These are phyloP conservation scores for Thelephora ganbajun DNA, from an alignment of 768 basidiomycete species.

Conservation along the genomic window DNA sequence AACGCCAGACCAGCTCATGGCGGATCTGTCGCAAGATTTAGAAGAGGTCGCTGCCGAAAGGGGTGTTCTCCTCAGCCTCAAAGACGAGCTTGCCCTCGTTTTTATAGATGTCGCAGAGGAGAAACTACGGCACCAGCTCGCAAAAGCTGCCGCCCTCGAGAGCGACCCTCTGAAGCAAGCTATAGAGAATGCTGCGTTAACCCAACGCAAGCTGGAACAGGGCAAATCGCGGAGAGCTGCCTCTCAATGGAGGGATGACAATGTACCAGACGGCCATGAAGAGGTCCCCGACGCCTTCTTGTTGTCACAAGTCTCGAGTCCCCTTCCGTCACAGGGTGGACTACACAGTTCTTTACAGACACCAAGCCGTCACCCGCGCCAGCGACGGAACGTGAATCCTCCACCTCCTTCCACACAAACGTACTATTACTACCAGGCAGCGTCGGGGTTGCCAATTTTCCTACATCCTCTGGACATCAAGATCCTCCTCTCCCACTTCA, in stretches of 20 bases:
- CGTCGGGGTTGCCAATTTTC: slow-evolving; percentile 82
- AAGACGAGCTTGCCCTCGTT: slow-evolving; percentile 61
- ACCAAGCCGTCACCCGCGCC: slow-evolving; percentile 33
- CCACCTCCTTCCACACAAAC: slow-evolving; percentile 79
- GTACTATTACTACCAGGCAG: slow-evolving; percentile 93
- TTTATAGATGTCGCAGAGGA: slow-evolving; percentile 73
- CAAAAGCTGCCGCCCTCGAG: slow-evolving; percentile 65
- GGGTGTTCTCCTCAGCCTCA: slow-evolving; percentile 43
- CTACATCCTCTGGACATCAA: slow-evolving; percentile 93
- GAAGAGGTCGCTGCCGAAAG: slow-evolving; percentile 62
- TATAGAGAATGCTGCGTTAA: slow-evolving; percentile 48
- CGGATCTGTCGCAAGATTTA: slow-evolving; percentile 60
- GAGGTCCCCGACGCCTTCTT: slow-evolving; percentile 52
- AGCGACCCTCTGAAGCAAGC: slow-evolving; percentile 46
- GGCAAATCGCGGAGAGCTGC: slow-evolving; percentile 19
- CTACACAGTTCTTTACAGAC: slow-evolving; percentile 10
- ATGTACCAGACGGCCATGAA: slow-evolving; percentile 5
- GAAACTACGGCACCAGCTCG: slow-evolving; percentile 69
- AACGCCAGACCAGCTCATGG: slow-evolving; percentile 70
- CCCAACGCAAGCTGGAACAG: slow-evolving; percentile 35
- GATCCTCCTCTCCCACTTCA: slow-evolving; percentile 77
- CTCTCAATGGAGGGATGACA: slow-evolving; percentile 14
- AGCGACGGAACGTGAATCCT: slow-evolving; percentile 71
- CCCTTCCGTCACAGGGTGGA: background rate
- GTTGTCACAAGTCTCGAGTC: slow-evolving; percentile 20